Evolutionary conservation across 176 grass and related monocot species (phyloP), one percentile per base, ranked within the genome.

Genomic region (Musa itinerans): DNA sequence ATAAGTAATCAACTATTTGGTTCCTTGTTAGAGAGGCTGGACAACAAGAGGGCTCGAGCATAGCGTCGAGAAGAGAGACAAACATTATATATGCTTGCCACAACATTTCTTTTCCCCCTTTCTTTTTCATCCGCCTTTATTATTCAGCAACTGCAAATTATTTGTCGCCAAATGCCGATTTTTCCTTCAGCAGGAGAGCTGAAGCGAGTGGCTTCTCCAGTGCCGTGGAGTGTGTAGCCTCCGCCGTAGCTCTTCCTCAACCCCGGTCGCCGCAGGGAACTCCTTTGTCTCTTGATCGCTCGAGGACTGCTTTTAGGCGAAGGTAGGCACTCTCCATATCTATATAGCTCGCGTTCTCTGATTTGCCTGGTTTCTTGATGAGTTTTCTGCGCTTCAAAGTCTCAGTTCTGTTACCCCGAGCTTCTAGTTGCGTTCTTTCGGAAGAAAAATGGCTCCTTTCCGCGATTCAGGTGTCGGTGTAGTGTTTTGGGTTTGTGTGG

Each of bases 11-110:
- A 22, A 20, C 16, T 70, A 52, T 20, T 21, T 21, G 34, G 43
- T 11, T 70, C 48, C 10, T 21, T 12, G 20, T 22, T 49, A 51
- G 68, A 2, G 68, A 48, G 68, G n/a, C 43, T 21, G 68, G 68
- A 70, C 66, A 68, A 68, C 48, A 68, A 68, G 27, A 68, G 66
- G 2, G 68, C 43, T 70, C 20, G 68, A 20, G 68, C 63, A 29
- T 0, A 50, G 68, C 15, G 0, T 21, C 1, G 68, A 70, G 48
- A 70, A 70, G 43, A 51, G 48, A 70, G 68, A 70, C 48, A 70
- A 70, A 68, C 1, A 51, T 51, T 50, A 70, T 51, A 52, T 70
- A 52, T 51, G 34, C 34, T 43, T 6, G 34, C 34, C 34, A 43
- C 57, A 61, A 21, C 57, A 20, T 61, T n/a, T 61, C 19, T 22